Base-by-base conservation (phyloP, 2,329 filamentous ascomycete species). In the Rasamsonia emersonii region DNA sequence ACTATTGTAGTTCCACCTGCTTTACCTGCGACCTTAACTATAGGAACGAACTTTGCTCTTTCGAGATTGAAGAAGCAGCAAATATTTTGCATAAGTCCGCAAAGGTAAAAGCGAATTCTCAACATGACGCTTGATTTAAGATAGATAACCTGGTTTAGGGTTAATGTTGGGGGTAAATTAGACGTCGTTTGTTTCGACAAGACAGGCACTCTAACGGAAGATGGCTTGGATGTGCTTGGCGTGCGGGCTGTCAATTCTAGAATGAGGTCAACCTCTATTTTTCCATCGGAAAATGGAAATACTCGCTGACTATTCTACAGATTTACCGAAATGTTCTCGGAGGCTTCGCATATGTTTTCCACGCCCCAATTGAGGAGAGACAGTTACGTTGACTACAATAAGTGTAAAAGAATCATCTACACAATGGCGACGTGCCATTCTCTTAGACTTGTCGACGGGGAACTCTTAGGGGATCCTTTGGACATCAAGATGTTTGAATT, bases 401-500 rank as follows among this genome's bases (percentile, higher is more conserved):
- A 69, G 8, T 74, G 79, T 46, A 77, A 77, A 45, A 82, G 82
- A 5, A 82, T 83, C 9, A 66, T 96, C 3, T 88, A 91, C 52
- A 88, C 86, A 0, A 98, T 98, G 91, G 86, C 91, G 6, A 98
- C 91, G 1, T 98, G 91, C 37, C 91, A 98, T 56, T 93, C 89
- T 0, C 68, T 98, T 6, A 77, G 88, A 28, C 75, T 81, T 8
- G 80, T 98, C 10, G 88, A 96, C 40, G 81, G 76, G 28, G 86
- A 95, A 52, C 73, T 96, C 24, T 72, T 98, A 19, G 91, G 91
- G 1, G 91, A 98, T 50, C 91, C 93, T 4, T 68, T 98, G 2
- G 91, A 98, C 55, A 70, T 95, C 36, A 96, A 96, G 55, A 98
- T 98, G 91, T 98, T 98, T 53, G 81, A 94, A 43, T 98, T 94